Evolutionary conservation across 352 stramenopile species (phyloP).

Genomic region (Elongisporangium senticosum): DNA sequence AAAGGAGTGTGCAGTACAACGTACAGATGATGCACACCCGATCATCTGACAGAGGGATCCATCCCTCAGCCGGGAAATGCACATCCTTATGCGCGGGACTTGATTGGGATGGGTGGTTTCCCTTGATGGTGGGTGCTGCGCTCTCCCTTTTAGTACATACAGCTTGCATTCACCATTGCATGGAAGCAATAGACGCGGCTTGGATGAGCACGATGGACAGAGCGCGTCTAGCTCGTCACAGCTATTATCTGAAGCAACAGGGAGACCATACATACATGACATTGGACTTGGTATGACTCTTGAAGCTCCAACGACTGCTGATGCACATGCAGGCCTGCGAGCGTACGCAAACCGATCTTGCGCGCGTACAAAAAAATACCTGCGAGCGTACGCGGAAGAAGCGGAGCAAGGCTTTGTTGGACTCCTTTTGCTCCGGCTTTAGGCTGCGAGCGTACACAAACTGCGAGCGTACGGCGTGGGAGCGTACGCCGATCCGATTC

Average conservation of each 20-base stretch:
- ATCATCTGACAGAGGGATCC: background rate
- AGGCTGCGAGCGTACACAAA: background rate
- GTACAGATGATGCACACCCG: background rate
- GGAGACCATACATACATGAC: background rate
- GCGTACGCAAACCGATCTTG: background rate
- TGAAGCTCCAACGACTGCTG: background rate
- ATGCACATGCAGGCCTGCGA: background rate
- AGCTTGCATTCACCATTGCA: background rate
- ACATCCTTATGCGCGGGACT: background rate
- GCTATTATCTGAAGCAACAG: background rate
- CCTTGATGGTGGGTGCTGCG: background rate
- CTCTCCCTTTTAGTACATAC: background rate
- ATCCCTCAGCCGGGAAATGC: background rate
- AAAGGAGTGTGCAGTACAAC: background rate
- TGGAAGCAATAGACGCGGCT: background rate
- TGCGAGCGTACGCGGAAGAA: no score
- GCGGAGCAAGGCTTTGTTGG: background rate
- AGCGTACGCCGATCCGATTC: background rate
- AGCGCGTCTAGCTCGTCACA: background rate
- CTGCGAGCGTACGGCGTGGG: background rate
- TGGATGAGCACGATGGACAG: background rate
- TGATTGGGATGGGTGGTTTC: background rate
- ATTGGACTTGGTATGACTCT: background rate
- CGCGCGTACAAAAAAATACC: no score
- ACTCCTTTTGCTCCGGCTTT: background rate